These are phyloP conservation scores for Thinopyrum elongatum DNA, from an alignment of 176 grass and related monocot species.

Conservation along the genomic window DNA sequence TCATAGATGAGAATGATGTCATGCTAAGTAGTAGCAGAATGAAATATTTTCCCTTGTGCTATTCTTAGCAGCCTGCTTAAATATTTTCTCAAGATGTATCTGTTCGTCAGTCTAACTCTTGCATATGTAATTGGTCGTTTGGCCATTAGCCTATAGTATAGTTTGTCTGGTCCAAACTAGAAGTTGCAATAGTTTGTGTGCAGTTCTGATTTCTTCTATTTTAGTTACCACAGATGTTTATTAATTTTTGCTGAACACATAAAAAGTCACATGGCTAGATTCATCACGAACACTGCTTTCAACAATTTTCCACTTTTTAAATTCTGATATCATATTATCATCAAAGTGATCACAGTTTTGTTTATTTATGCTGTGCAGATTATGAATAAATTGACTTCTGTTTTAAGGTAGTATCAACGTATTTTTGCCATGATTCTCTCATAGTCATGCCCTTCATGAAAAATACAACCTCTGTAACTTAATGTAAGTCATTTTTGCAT, in stretches of 20 bases:
- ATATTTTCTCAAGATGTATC: neutral
- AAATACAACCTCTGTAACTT: neutral
- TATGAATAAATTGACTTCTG: too few relatives aligned
- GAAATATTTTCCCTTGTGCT: neutral
- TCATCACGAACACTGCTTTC: neutral
- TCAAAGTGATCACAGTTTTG: neutral
- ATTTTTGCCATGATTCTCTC: neutral
- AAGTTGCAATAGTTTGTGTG: neutral
- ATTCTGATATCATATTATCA: neutral
- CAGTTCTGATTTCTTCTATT: neutral
- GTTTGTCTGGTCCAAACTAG: too few relatives aligned
- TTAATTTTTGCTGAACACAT: neutral
- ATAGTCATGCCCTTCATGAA: neutral
- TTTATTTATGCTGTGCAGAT: too few relatives aligned
- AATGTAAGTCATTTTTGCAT: too few relatives aligned
- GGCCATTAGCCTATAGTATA: neutral
- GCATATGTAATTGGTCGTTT: neutral
- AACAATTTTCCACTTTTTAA: neutral
- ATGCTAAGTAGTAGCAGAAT: neutral
- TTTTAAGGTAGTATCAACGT: neutral
- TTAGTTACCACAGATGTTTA: neutral
- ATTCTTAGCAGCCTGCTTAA: neutral
- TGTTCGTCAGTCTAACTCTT: neutral
- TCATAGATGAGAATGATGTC: neutral
- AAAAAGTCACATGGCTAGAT: neutral